Evolutionary conservation across 75 land plant species (phyloP).

Genomic region (Chamaecyparis obtusa): DNA sequence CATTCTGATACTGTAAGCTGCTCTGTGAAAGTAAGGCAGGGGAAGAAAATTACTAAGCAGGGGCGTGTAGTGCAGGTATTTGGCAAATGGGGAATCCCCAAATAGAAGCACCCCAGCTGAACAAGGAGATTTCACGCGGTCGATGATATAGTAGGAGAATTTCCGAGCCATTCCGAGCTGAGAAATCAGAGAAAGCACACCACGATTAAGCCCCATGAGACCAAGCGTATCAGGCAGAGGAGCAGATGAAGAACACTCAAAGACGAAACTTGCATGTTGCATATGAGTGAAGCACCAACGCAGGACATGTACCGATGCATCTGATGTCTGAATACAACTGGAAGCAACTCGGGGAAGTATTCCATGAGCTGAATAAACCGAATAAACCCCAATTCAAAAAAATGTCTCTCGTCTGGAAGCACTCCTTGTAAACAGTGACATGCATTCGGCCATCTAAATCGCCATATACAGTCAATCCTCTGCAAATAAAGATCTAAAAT

Average conservation of each 20-base stretch:
- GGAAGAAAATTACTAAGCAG: conserved; percentile 27
- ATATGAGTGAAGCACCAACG: too few species aligned
- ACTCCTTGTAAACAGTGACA: too few species aligned
- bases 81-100: conserved; percentile 51
- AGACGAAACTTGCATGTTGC: conserved; percentile 24
- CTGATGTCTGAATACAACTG: too few species aligned
- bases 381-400: too few species aligned
- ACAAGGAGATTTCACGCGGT: conserved; percentile 16
- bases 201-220: conserved; percentile 67
- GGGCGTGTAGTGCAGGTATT: conserved; percentile 53
- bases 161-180: conserved; percentile 24
- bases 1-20: conserved; percentile 70
- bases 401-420: too few species aligned
- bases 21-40: conserved; percentile 59
- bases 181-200: conserved; percentile 55
- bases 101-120: conserved; percentile 53
- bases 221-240: conserved; percentile 39
- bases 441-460: too few species aligned
- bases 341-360: too few species aligned
- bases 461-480: too few species aligned
- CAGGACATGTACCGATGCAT: too few species aligned
- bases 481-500: too few species aligned
- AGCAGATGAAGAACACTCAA: conserved; percentile 43
- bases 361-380: too few species aligned
- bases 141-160: conserved; percentile 85